A percentile compares a stretch with the other conserved stretches of the same genome.
These are phyloP conservation scores for Wickerhamiella sergipiensis DNA, from an alignment of 805 yeast genomes.

Conservation along the genomic window DNA sequence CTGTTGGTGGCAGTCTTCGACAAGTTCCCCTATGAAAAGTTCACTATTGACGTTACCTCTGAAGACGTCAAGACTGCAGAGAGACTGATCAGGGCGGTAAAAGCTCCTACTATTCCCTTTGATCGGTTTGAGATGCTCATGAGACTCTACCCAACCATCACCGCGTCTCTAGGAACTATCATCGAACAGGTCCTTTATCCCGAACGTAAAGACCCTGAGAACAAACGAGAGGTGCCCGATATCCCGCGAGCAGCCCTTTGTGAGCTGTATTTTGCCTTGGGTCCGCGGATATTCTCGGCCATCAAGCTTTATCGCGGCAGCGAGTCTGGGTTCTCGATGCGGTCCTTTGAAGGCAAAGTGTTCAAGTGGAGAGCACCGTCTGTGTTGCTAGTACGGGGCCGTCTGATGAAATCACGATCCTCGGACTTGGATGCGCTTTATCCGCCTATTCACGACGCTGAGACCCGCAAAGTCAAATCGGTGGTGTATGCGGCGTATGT, in stretches of 20 bases:
- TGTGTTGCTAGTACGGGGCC: slow-evolving; percentile 55
- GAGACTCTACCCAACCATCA: slow-evolving; percentile 8
- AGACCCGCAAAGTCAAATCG: slow-evolving; percentile 2
- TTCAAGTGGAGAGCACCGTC: slow-evolving; percentile 90
- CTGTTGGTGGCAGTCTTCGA: slow-evolving; percentile 13
- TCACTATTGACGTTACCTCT: not conserved
- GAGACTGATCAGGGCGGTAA: slow-evolving; percentile 7
- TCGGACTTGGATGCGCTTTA: slow-evolving; percentile 4
- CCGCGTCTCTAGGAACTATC: slow-evolving; percentile 32
- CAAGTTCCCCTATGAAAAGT: slow-evolving; percentile 7
- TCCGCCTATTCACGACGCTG: not conserved
- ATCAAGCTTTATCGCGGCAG: slow-evolving; percentile 58
- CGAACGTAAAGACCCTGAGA: not conserved
- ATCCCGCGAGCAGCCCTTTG: slow-evolving; percentile 28
- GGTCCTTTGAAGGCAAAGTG: slow-evolving; percentile 70
- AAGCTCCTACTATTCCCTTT: slow-evolving; percentile 12
- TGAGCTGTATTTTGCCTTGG: slow-evolving; percentile 30
- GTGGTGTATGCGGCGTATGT: slow-evolving; percentile 54
- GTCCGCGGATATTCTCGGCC: slow-evolving; percentile 22
- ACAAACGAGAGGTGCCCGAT: slow-evolving; percentile 25
- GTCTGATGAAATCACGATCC: slow-evolving; percentile 16
- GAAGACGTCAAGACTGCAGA: slow-evolving; percentile 1
- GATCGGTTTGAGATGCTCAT: slow-evolving; percentile 6
- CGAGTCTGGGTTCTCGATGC: slow-evolving; percentile 72
- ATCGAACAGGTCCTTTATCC: slow-evolving; percentile 32